Base-by-base conservation (phyloP, 176 grass and related monocot genomes). In the Oryza australiensis region DNA sequence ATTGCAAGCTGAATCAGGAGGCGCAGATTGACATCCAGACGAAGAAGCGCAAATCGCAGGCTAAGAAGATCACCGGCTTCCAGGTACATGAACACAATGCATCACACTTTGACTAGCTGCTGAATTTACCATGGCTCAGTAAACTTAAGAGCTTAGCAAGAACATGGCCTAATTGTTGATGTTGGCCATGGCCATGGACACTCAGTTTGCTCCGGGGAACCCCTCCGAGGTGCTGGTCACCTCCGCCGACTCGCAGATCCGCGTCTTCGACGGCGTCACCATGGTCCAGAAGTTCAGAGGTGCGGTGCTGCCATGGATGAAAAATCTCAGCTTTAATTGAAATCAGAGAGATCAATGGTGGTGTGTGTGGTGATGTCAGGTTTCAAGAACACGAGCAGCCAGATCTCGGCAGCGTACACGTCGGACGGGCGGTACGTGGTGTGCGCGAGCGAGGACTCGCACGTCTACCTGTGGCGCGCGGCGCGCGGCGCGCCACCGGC, bases 301-400 rank as follows among this genome's bases (percentile, higher is more conserved):
- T 94, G 66, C 46, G 46, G 0, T 49, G 46, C 60, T 28, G 20
- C 63, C 67, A 46, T 10, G 9, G 6, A 69, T n/a, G 59, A 68
- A 66, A 24, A 28, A 40, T 45, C 33, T 77, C 1, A 41, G 60
- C 7, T 3, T 78, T 24, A 42, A 10, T 20, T 24, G 66, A 14
- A 48, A 77, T 26, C 48, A 22, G 43, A 10, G 8, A 13, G 65
- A 77, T 24, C 68, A 57, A 78, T 27, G 32, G 48, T 53, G 49
- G 16, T 34, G 48, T 22, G 23, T 24, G 41, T 32, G 34, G 24
- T 64, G 51, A 5, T 53, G 15, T 37, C 68, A 94, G 94, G 94
- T 15, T 97, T 97, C 85, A 92, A 86, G 89, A 98, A 98, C 87
- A 98, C 92, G 63, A 95, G 88, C 92, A 98, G 95, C 67, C 95